Evolutionary conservation across 2,329 filamentous ascomycete species (phyloP), one percentile per base, ranked within the genome.

Genomic region (Cladosporium sp.): DNA sequence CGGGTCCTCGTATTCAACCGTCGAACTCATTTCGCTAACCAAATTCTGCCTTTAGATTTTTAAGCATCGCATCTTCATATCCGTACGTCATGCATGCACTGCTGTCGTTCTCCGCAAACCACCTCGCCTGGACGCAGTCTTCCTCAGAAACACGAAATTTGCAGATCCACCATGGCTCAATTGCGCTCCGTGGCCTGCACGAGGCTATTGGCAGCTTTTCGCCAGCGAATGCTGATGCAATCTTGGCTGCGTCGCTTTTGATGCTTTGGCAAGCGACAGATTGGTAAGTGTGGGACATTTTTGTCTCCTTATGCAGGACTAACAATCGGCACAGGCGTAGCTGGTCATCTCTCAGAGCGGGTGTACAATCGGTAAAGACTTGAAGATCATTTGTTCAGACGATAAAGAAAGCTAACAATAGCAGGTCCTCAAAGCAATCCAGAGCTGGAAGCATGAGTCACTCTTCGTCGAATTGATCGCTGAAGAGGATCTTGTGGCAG

Each of bases 241-340:
- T 97, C 61, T 82, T 99, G 56, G 93, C 92, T 24, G 90, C 92
- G 32, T 97, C 93, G 24, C 85, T 97, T 44, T 83, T 97, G 48
- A 82, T 99, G 50, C 95, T 92, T 36, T 97, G 94, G 92, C 93
- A 97, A 77, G 90, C 91, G 57, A 94, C 88, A 60, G 93, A 97
- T 77, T 97, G 92, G 93, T 95, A 82, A 80, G 87, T 77, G 36
- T n/a, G 15, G 3, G 32, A n/a, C 24, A 25, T 28, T n/a, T 25
- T 34, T 13, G 7, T 13, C 4, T 15, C 8, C 12, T 36, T 35
- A 20, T 45, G n/a, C 37, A 24, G 19, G 22, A 37, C 64, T 67
- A 40, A 67, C 56, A 32, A 12, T 28, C 6, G 9, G 2, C 39
- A 66, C 71, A 96, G 91, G 89, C 87, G 88, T 73, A 89, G 87